Base-by-base conservation (phyloP, 257 asterid species). In the Paulownia fortunei region DNA sequence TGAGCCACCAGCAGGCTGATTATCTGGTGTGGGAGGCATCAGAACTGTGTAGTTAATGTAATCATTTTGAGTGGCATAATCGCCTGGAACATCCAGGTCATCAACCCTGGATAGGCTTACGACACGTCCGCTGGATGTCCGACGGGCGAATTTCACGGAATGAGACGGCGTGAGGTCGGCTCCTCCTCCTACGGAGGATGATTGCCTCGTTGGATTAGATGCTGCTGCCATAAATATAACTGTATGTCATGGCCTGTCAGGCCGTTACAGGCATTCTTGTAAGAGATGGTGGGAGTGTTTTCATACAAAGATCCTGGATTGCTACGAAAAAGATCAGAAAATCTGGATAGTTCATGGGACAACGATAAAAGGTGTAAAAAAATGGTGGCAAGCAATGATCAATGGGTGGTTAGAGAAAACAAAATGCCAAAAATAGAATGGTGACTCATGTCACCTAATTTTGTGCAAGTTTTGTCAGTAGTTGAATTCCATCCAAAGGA, bases 1-100 rank as follows among this genome's bases (percentile, higher is more conserved):
- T n/a, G n/a, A n/a, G n/a, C n/a, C n/a, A 21, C 47, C 90, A 4
- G 87, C 94, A 5, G 92, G 94, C 58, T 89, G 92, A 66, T 91
- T 89, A 67, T 91, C 97, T 0, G 97, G 97, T 18, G 97, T 91
- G 8, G 97, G 92, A 0, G 97, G 97, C 97, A 91, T 89, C 60
- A 86, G 72, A 16, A 91, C 97, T 3, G 97, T 91, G 74, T 89
- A 91, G 61, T 89, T 89, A 0, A 84, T 86, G 64, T 78, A 86
- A 73, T 91, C 94, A 63, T 80, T 83, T 26, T 81, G 84, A 3
- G 84, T 68, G 0, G 86, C 51, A 26, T 41, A 79, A 2, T 85
- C 88, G 10, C 82, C 91, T 0, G 88, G 74, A 39, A 72, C 34
- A 19, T 91, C 92, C 13, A 73, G 5, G 10, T 89, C 94, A 1